These are phyloP conservation scores for Cucumis sativus DNA, from an alignment of 306 rosid genomes.

Conservation along the genomic window DNA sequence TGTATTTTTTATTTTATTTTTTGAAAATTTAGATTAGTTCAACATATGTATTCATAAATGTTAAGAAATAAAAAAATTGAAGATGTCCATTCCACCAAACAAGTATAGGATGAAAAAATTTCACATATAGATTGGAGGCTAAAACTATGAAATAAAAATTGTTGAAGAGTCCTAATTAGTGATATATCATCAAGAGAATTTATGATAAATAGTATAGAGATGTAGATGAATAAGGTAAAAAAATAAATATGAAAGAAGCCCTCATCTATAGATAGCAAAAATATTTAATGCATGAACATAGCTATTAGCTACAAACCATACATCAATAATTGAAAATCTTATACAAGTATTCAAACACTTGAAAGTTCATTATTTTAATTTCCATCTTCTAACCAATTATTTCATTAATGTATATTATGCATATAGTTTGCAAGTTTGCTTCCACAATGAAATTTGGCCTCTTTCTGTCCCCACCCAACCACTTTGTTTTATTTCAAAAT, in stretches of 20 bases:
- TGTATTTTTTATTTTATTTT: accelerated
- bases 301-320: not conserved
- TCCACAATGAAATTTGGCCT: not conserved
- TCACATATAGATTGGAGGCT: not conserved
- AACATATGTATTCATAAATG: not conserved
- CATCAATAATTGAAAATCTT: not conserved
- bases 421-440: conserved; percentile 1
- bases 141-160: not conserved
- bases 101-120: not conserved
- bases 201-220: not conserved
- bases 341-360: not conserved
- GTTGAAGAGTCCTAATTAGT: not conserved
- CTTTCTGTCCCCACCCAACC: conserved; percentile 4
- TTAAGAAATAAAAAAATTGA: too few species aligned
- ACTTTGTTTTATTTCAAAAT: conserved; percentile 4
- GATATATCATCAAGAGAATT: not conserved
- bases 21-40: not conserved
- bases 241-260: not conserved
- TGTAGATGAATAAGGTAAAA: not conserved
- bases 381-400: not conserved
- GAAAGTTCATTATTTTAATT: not conserved
- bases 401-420: not conserved
- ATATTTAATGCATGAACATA: not conserved
- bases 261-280: not conserved
- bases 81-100: not conserved